Conservation (phyloP, 768 basidiomycete genomes). For the Boletus barrowsii region DNA sequence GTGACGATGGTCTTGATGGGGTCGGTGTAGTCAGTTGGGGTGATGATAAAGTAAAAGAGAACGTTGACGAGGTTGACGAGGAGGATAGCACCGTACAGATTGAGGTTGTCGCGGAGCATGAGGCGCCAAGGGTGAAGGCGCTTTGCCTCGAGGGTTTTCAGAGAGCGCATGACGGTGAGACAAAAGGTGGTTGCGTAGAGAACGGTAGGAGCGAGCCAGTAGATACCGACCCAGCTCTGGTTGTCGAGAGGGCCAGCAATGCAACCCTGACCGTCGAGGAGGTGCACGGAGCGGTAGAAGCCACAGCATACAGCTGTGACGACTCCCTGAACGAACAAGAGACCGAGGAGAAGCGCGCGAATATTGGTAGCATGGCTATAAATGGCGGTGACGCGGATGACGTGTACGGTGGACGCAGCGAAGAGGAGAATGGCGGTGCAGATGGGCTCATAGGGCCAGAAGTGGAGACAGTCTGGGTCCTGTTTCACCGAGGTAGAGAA, state of each 20-base stretch:
- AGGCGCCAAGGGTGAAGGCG: conserved; percentile 72
- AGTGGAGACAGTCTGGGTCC: conserved; percentile 53
- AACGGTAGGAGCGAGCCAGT: conserved; percentile 77
- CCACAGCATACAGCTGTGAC: conserved; percentile 72
- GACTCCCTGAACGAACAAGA: conserved; percentile 67
- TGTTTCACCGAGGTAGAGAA: conserved; percentile 72
- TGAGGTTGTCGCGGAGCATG: conserved; percentile 87
- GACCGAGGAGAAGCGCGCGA: conserved; percentile 50
- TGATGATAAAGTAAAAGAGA: conserved; percentile 85
- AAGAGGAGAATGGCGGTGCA: conserved; percentile 73
- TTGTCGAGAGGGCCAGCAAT: conserved; percentile 77
- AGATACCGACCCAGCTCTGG: conserved; percentile 72
- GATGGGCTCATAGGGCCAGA: conserved; percentile 86
- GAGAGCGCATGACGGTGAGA: conserved; percentile 24
- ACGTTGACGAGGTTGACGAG: conserved; percentile 80
- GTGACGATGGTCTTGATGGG: conserved; percentile 81
- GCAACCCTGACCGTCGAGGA: conserved; percentile 74
- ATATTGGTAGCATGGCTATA: conserved; percentile 58
- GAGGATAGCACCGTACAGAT: conserved; percentile 80
- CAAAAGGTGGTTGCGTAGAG: conserved; percentile 43
- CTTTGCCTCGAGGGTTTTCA: conserved; percentile 36
- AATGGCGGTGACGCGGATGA: conserved; percentile 76
- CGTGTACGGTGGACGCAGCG: conserved; percentile 71
- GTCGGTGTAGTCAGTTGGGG: conserved; percentile 56
- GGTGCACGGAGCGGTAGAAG: conserved; percentile 80